phyloP scores from a whole-genome alignment of 768 basidiomycete genomes.

The Pilatotrama ljubarskyi region DNA sequence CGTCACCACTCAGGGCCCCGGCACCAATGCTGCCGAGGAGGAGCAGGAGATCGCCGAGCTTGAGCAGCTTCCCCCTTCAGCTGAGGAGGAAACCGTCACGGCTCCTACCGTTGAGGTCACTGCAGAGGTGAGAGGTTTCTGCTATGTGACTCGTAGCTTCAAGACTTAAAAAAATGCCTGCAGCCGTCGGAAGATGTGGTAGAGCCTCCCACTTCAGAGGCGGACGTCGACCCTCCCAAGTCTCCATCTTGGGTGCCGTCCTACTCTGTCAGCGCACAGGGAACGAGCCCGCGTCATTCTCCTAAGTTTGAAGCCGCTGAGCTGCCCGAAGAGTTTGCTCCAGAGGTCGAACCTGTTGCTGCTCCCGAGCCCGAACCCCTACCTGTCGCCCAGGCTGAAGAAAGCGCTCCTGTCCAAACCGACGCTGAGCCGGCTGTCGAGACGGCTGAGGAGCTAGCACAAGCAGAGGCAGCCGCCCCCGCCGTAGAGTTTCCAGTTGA shows the following conservation, averaged over 20 bases:
- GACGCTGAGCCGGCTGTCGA: conserved; percentile 16
- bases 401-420: background rate
- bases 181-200: conserved; percentile 12
- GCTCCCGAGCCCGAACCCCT: conserved; percentile 4
- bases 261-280: conserved; percentile 50
- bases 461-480: background rate
- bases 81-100: conserved; percentile 1
- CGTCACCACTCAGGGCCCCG: conserved; percentile 46
- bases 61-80: conserved; percentile 23
- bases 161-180: background rate
- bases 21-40: conserved; percentile 17
- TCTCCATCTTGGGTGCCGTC: conserved; percentile 48
- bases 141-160: background rate
- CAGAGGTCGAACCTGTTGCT: background rate
- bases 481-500: background rate
- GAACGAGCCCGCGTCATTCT: conserved; percentile 23
- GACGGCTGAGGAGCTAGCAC: conserved; percentile 15
- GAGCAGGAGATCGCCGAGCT: conserved; percentile 24
- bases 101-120: conserved; percentile 15
- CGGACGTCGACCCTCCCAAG: conserved; percentile 37
- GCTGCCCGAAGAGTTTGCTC: conserved; percentile 1
- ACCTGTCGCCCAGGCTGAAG: background rate
- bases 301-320: conserved; percentile 10
- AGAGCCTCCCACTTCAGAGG: background rate
- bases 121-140: conserved; percentile 14